Evolutionary conservation across 805 yeast species (phyloP).

Genomic region (Jamesozyma spencerorum): DNA sequence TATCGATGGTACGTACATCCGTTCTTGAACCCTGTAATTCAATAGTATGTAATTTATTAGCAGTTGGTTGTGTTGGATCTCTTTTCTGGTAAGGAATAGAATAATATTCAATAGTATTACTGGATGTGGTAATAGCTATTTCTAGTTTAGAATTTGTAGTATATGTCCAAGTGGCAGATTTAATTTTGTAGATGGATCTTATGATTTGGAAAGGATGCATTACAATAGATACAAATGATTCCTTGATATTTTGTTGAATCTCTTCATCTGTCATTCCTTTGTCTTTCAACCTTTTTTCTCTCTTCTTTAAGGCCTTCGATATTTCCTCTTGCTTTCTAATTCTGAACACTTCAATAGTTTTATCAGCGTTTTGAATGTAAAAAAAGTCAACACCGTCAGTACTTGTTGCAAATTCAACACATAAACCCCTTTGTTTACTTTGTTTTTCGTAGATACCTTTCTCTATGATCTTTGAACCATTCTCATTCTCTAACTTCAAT

Average conservation of each 20-base stretch:
- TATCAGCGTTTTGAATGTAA: constrained; percentile 69
- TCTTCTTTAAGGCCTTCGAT: constrained; percentile 61
- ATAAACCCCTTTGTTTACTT: constrained; percentile 62
- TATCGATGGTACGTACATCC: constrained; percentile 75
- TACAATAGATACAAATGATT: constrained; percentile 43
- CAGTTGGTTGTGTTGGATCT: constrained; percentile 34
- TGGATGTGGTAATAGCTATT: constrained; percentile 54
- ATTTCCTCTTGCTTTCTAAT: constrained; percentile 70
- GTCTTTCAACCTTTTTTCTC: constrained; percentile 69
- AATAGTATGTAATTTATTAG: constrained; percentile 45
- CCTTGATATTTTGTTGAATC: constrained; percentile 40
- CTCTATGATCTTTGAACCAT: constrained; percentile 42
- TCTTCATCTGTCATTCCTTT: constrained; percentile 59
- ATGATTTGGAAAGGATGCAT: constrained; percentile 62
- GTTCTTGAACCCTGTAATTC: constrained; percentile 83
- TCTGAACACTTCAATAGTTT: constrained; percentile 71
- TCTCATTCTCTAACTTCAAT: constrained; percentile 42
- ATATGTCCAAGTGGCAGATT: constrained; percentile 56
- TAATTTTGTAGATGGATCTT: constrained; percentile 55
- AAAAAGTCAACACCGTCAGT: constrained; percentile 35
- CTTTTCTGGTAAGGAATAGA: constrained; percentile 48
- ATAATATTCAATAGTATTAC: constrained; percentile 70
- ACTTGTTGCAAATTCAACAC: constrained; percentile 39
- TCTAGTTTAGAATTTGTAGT: constrained; percentile 43
- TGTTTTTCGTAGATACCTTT: constrained; percentile 65